Conservation (phyloP, 1,284 basidiomycete species). For the Xerocomus nothofagi region DNA sequence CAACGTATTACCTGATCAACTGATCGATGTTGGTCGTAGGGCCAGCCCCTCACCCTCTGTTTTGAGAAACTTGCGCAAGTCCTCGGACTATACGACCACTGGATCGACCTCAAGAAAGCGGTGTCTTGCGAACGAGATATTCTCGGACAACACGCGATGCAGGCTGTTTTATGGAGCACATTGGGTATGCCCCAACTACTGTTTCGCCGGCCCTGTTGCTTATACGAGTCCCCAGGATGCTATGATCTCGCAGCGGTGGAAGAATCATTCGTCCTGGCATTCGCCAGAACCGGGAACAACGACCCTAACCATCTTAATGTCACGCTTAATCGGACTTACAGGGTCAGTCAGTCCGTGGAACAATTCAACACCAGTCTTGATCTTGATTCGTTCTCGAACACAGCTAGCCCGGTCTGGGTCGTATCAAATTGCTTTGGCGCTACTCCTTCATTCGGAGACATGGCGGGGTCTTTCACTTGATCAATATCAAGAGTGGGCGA, state of each 20-base stretch:
- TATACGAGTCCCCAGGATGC: constrained; percentile 51
- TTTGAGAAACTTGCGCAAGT: constrained; percentile 70
- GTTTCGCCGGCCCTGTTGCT: background rate
- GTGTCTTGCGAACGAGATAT: constrained; percentile 56
- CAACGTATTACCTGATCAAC: background rate
- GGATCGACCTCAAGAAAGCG: constrained; percentile 56
- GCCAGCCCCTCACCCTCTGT: constrained; percentile 67
- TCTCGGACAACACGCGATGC: constrained; percentile 70
- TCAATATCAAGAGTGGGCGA: constrained; percentile 69
- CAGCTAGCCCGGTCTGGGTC: constrained; percentile 70
- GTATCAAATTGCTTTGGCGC: constrained; percentile 59
- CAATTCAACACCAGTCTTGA: constrained; percentile 2
- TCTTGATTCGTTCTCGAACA: constrained; percentile 20
- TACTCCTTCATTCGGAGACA: constrained; percentile 63
- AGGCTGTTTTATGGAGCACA: constrained; percentile 68
- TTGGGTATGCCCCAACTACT: constrained; percentile 46
- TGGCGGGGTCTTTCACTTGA: constrained; percentile 66
- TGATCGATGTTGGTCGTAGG: constrained; percentile 42
- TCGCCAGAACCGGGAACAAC: constrained; percentile 55
- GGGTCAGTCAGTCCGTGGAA: constrained; percentile 41
- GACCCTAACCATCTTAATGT: constrained; percentile 63
- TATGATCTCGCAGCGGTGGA: constrained; percentile 61
- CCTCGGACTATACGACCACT: constrained; percentile 68
- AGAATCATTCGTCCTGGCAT: constrained; percentile 67
- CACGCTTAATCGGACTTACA: constrained; percentile 62